These are phyloP conservation scores for Melocanna baccifera DNA, from an alignment of 176 grass and related monocot species.

Conservation along the genomic window DNA sequence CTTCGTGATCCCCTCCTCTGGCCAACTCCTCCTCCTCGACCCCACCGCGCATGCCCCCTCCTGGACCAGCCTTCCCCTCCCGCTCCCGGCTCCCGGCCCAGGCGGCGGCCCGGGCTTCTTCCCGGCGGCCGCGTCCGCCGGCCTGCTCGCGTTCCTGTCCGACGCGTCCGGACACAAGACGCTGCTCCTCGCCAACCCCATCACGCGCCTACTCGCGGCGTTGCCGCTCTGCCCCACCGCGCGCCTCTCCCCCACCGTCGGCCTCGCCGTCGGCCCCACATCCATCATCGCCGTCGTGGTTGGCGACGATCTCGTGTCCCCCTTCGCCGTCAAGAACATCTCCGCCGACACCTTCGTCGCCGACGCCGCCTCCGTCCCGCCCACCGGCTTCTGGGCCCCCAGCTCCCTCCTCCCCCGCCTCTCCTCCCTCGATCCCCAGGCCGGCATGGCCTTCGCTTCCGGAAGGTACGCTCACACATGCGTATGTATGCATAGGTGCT, in stretches of 20 bases:
- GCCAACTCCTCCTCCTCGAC: constrained; percentile 53
- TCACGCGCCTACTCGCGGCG: constrained; percentile 69
- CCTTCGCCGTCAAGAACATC: constrained; percentile 96
- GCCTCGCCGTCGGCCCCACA: constrained; percentile 62
- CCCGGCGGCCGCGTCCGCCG: constrained; percentile 63
- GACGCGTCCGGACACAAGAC: constrained; percentile 67
- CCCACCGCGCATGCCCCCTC: constrained; percentile 30
- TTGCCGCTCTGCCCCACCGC: constrained; percentile 62
- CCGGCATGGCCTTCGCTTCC: constrained; percentile 62
- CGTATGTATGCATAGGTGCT: not conserved
- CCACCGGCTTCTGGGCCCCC: constrained; percentile 61
- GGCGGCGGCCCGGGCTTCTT: constrained; percentile 28
- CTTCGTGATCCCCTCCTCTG: constrained; percentile 45
- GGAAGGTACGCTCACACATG: constrained; percentile 25
- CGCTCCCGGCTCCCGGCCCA: not conserved
- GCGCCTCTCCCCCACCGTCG: constrained; percentile 73
- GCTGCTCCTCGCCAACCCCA: constrained; percentile 71
- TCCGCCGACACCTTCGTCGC: constrained; percentile 81
- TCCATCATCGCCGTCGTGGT: constrained; percentile 71
- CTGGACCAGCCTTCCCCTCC: constrained; percentile 65
- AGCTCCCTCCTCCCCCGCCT: constrained; percentile 70
- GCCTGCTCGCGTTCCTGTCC: constrained; percentile 77
- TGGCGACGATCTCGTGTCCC: constrained; percentile 84
- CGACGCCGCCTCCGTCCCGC: constrained; percentile 55
- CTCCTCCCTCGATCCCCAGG: constrained; percentile 71